Conservation (phyloP, 2,329 filamentous ascomycete genomes). For the Dothistroma pini region DNA sequence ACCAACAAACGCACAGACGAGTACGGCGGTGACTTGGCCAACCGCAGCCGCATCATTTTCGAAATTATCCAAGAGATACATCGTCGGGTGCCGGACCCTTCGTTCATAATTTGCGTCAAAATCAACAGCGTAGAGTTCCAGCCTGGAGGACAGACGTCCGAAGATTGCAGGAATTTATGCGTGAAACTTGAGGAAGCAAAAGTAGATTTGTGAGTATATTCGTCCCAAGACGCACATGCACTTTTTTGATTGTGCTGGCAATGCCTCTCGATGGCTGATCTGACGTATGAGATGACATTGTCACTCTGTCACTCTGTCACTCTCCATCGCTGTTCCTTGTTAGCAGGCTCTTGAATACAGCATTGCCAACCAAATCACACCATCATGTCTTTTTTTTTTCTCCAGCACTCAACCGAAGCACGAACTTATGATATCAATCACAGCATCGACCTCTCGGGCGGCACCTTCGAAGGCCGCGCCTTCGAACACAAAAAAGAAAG, state of each 20-base stretch:
- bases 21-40: slow-evolving; percentile 43
- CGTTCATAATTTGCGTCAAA: slow-evolving; percentile 32
- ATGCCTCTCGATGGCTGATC: no score
- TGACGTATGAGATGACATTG: no score
- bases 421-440: no score
- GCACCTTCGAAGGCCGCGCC: slow-evolving; percentile 29
- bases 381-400: no score
- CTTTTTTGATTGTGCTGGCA: no score
- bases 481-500: slow-evolving; percentile 32
- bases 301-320: no score
- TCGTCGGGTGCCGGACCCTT: slow-evolving; percentile 22
- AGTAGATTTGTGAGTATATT: slow-evolving; percentile 20
- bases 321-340: no score
- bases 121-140: slow-evolving; percentile 34
- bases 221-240: no score
- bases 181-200: slow-evolving; percentile 22
- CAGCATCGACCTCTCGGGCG: slow-evolving; percentile 27
- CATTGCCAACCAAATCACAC: no score
- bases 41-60: slow-evolving; percentile 38
- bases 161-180: slow-evolving; percentile 29
- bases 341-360: no score
- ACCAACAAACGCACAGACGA: slow-evolving; percentile 42
- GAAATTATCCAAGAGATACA: slow-evolving; percentile 40
- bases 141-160: slow-evolving; percentile 26
- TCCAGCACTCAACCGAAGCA: no score